These are phyloP conservation scores for Colletotrichum neosansevieriae DNA, from an alignment of 2,329 filamentous ascomycete species.

Conservation along the genomic window DNA sequence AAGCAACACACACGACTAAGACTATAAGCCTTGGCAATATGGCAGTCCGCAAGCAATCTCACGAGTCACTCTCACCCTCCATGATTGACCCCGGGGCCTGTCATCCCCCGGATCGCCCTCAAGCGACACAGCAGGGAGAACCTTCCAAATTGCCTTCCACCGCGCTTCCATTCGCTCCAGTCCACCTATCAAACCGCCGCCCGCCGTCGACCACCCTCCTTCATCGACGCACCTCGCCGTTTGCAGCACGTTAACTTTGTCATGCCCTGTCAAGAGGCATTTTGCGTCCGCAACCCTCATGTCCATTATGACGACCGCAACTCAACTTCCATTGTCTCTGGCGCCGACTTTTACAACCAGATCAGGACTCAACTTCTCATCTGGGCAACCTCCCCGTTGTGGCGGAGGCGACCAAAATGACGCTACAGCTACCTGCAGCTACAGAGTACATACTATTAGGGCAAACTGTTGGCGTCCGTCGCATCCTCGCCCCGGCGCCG, in stretches of 20 bases:
- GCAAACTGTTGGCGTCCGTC: conserved; percentile 8
- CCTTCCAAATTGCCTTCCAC: conserved; percentile 34
- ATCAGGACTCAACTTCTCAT: conserved; percentile 4
- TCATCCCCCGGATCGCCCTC: conserved; percentile 31
- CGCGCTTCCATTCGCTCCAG: conserved; percentile 23
- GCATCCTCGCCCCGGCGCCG: conserved; percentile 3
- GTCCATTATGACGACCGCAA: not conserved
- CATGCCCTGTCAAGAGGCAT: not conserved
- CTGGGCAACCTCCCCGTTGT: conserved; percentile 7
- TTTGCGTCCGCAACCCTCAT: not conserved
- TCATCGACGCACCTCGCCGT: conserved; percentile 18
- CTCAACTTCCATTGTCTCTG: conserved; percentile 2
- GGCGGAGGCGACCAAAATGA: conserved; percentile 12
- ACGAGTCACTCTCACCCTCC: conserved; percentile 3
- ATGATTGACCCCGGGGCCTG: conserved; percentile 20
- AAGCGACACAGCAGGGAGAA: conserved; percentile 18
- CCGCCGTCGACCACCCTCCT: not conserved
- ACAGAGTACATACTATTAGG: not conserved
- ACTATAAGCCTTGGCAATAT: conserved; percentile 12
- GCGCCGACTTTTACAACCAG: conserved; percentile 6
- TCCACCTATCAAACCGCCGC: conserved; percentile 28
- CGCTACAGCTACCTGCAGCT: not conserved
- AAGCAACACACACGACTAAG: not conserved
- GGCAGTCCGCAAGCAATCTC: conserved; percentile 11
- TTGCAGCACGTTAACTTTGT: conserved; percentile 3